Evolutionary conservation across 441 rosid species (phyloP), one percentile per base, ranked within the genome.

Genomic region (Omphalea diandra): DNA sequence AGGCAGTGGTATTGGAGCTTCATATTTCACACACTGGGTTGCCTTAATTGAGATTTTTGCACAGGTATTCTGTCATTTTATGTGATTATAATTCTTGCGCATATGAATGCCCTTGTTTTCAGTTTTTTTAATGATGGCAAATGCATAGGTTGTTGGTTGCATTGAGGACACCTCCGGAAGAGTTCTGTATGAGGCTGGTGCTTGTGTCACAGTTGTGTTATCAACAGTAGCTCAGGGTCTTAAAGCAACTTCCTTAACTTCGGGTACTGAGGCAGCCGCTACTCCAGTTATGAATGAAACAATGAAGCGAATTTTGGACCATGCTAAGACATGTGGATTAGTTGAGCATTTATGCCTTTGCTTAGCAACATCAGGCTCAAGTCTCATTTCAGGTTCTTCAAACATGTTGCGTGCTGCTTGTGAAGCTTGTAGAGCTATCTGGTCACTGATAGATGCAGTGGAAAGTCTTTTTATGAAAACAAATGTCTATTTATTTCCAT

Each of bases 21-120:
- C 97, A 70, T 86, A 77, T 78, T 85, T 87, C 82, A 88, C 83
- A 58, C 92, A 93, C 76, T 93, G 99, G 98, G 89, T 94, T 83
- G 86, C 84, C 70, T 29, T 90, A 75, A 85, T 84, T 71, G 88
- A 95, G 77, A 84, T 87, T 55, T 95, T 88, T 82, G 80, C 90
- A 24, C 91, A 90, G 99, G 99, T 95, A 79, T 61, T 65, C 61
- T 74, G 60, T 67, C 70, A 54, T 65, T 33, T 5, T 6, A 49
- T 36, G 3, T 63, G 17, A 36, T 44, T 56, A 38, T 65, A 22
- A 74, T 72, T 70, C 32, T 61, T n/a, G 52, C 40, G 26, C 18
- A 0, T 36, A 29, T 9, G 12, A 50, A 53, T 54, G 35, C 35
- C 70, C 67, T 54, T 27, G 20, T 63, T 72, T 65, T 54, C 56